A percentile compares a stretch with the other conserved stretches of the same genome.
Evolutionary conservation across 1,284 basidiomycete species (phyloP).

Genomic region (Trametes hirsuta): DNA sequence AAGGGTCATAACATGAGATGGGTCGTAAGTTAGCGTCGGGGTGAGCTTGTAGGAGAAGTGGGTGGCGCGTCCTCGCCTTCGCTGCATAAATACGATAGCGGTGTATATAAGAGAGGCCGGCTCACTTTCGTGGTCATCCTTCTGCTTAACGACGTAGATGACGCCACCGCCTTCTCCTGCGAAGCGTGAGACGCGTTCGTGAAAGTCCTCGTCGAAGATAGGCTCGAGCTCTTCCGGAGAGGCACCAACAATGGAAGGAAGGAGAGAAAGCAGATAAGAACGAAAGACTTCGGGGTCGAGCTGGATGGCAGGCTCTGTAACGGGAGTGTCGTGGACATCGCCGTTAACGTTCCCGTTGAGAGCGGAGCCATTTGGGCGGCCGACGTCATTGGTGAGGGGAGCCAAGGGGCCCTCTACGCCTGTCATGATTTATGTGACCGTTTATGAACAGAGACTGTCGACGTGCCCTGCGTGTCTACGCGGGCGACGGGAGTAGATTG

Average conservation of each 20-base stretch:
- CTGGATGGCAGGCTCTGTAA: slow-evolving; percentile 25
- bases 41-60: slow-evolving; percentile 74
- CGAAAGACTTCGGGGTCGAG: slow-evolving; percentile 70
- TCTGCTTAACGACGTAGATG: slow-evolving; percentile 79
- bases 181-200: slow-evolving; percentile 74
- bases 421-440: slow-evolving; percentile 23
- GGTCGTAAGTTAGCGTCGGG: slow-evolving; percentile 78
- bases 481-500: not conserved
- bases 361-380: slow-evolving; percentile 27
- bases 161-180: slow-evolving; percentile 72
- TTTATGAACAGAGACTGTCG: slow-evolving; percentile 4
- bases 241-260: slow-evolving; percentile 78
- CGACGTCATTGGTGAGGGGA: slow-evolving; percentile 19
- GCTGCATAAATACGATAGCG: slow-evolving; percentile 5
- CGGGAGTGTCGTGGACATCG: slow-evolving; percentile 29
- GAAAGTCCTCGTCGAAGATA: slow-evolving; percentile 75
- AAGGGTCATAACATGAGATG: slow-evolving; percentile 83
- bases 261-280: slow-evolving; percentile 67
- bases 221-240: slow-evolving; percentile 62
- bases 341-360: slow-evolving; percentile 25
- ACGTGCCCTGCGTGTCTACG: slow-evolving; percentile 1
- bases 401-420: slow-evolving; percentile 30
- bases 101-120: slow-evolving; percentile 6
- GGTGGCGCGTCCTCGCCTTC: slow-evolving; percentile 60
- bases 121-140: slow-evolving; percentile 71